Evolutionary conservation across 2,329 filamentous ascomycete genomes (phyloP).

Genomic region (Penicillium sp.): DNA sequence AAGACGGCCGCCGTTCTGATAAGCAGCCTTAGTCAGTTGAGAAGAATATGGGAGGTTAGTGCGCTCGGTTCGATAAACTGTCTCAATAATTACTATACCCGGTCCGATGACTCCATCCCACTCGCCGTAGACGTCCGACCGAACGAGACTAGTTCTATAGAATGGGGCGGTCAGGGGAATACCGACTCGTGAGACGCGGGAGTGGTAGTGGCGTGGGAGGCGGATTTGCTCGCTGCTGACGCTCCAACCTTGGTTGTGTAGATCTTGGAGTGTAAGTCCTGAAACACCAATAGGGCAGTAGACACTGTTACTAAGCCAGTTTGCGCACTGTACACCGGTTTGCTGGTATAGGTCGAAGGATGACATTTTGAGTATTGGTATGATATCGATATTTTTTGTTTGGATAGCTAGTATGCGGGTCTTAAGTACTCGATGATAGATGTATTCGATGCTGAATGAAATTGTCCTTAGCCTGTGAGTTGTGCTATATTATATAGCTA

Average conservation of each 20-base stretch:
- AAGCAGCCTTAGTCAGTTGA: conserved; percentile 1
- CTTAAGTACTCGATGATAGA: background rate
- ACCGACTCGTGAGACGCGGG: background rate
- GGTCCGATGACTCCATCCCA: conserved; percentile 3
- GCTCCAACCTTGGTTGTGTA: background rate
- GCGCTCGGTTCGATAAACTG: background rate
- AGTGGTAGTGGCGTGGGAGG: background rate
- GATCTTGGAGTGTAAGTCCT: background rate
- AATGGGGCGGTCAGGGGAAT: background rate
- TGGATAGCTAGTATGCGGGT: background rate
- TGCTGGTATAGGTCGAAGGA: background rate
- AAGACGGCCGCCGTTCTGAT: background rate
- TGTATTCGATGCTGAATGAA: background rate
- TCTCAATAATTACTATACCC: background rate
- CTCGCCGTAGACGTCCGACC: background rate
- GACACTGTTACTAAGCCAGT: background rate
- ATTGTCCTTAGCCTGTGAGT: background rate
- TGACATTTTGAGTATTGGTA: background rate
- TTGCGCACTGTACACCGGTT: background rate
- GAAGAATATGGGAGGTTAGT: background rate
- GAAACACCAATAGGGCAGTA: background rate
- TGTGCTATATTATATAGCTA: background rate
- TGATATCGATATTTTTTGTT: background rate
- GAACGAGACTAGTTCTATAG: background rate
- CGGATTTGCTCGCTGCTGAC: background rate